A percentile compares a stretch with the other conserved stretches of the same genome.
Conservation (phyloP, 257 asterid genomes). For the Solanum rostratum region DNA sequence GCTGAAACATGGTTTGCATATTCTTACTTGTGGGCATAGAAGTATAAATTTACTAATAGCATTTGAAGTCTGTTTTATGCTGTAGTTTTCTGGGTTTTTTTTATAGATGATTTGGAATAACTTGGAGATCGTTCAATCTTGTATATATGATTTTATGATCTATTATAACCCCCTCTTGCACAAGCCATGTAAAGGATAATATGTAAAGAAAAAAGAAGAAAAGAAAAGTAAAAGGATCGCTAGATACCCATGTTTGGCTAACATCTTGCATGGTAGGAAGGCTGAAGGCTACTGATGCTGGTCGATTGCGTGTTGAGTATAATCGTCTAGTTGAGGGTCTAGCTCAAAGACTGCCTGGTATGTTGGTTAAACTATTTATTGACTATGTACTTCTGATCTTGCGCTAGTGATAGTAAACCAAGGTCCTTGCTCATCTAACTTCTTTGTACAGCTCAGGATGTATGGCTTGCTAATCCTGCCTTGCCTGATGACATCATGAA, state of each 20-base stretch:
- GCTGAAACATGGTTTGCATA: neutral
- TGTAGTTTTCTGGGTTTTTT: neutral
- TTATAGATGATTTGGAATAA: neutral
- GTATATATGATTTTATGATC: neutral
- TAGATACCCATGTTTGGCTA: neutral
- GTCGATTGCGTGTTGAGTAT: conserved; percentile 93
- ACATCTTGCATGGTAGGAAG: conserved; percentile 81
- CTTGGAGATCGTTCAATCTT: neutral
- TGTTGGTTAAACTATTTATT: conserved; percentile 10
- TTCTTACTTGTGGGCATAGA: neutral
- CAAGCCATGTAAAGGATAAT: neutral
- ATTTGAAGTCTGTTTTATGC: neutral
- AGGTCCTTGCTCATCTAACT: conserved; percentile 2
- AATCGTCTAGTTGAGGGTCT: conserved; percentile 91
- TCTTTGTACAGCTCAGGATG: conserved; percentile 42
- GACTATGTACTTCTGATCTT: neutral
- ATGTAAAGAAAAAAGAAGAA: neutral
- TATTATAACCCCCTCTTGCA: neutral
- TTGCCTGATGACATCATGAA: conserved; percentile 85
- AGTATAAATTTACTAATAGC: neutral
- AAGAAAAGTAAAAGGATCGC: neutral
- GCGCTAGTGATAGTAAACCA: neutral
- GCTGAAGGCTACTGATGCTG: conserved; percentile 99
- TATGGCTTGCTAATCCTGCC: conserved; percentile 85
- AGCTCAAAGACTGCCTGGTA: conserved; percentile 87